phyloP scores from a whole-genome alignment of 1,284 basidiomycete genomes.

The Austroboletus rostrupii region DNA sequence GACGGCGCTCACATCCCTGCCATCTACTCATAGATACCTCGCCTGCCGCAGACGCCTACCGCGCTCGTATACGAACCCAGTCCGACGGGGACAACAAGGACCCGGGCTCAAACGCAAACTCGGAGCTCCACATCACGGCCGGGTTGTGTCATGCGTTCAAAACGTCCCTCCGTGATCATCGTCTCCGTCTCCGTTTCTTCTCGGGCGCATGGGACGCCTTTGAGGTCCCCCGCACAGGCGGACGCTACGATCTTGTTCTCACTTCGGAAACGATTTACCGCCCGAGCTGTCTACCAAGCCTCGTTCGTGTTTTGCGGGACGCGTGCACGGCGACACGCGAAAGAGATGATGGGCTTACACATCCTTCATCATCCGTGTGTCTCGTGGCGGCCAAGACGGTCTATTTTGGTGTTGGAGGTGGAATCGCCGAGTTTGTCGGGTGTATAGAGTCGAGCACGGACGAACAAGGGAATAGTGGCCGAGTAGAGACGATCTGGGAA shows the following conservation, averaged over 20 bases:
- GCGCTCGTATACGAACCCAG: background rate
- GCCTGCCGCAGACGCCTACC: constrained; percentile 19
- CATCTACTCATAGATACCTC: constrained; percentile 23
- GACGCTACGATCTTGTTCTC: constrained; percentile 68
- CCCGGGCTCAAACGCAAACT: constrained; percentile 12
- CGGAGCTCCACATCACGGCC: constrained; percentile 59
- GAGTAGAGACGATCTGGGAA: constrained; percentile 52
- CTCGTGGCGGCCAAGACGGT: constrained; percentile 86
- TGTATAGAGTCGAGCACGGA: constrained; percentile 41
- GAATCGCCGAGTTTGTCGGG: constrained; percentile 70
- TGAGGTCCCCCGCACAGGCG: constrained; percentile 21
- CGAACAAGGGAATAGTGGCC: constrained; percentile 3
- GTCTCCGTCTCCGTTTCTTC: constrained; percentile 72
- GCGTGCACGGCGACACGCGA: constrained; percentile 7
- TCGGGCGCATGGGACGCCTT: constrained; percentile 78
- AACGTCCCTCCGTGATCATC: constrained; percentile 46
- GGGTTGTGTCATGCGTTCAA: constrained; percentile 66
- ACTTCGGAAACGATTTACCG: constrained; percentile 94
- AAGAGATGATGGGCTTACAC: background rate
- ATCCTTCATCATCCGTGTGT: constrained; percentile 34
- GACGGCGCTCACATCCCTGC: background rate
- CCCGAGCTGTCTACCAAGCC: constrained; percentile 59
- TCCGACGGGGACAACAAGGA: background rate
- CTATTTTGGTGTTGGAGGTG: constrained; percentile 96
- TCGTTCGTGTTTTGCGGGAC: constrained; percentile 52